Conservation (phyloP, 805 yeast species). For the Monosporozyma aerobia region DNA sequence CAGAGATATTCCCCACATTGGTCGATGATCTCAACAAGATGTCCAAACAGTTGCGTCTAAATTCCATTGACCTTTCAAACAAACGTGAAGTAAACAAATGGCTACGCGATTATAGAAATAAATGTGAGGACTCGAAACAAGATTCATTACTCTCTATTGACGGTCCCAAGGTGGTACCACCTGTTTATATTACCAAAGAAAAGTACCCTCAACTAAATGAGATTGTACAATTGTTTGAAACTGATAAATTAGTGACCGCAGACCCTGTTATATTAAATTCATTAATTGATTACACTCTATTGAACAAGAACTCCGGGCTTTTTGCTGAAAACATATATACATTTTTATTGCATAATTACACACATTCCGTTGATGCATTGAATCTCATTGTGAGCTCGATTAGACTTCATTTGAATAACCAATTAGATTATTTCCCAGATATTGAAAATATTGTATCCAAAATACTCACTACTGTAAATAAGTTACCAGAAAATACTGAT, state of each 20-base stretch:
- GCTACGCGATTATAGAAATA: slow-evolving; percentile 9
- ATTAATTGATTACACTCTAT: slow-evolving; percentile 5
- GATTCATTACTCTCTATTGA: neutral
- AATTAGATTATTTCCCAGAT: slow-evolving; percentile 14
- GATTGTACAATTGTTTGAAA: slow-evolving; percentile 2
- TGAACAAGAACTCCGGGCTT: slow-evolving; percentile 5
- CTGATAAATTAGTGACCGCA: neutral
- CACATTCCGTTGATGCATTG: slow-evolving; percentile 9
- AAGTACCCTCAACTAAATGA: slow-evolving; percentile 1
- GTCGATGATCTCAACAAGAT: slow-evolving; percentile 2
- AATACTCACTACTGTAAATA: neutral
- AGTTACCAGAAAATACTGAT: neutral
- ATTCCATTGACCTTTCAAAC: slow-evolving; percentile 10
- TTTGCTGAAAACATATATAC: slow-evolving; percentile 32
- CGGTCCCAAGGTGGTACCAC: neutral
- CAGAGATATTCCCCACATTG: slow-evolving; percentile 12
- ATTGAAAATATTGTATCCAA: slow-evolving; percentile 12
- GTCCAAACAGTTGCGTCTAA: neutral
- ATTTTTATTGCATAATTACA: slow-evolving; percentile 18
- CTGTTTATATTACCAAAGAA: neutral
- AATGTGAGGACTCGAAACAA: neutral
- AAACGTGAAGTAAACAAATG: slow-evolving; percentile 14
- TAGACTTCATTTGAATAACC: slow-evolving; percentile 9
- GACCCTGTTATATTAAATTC: slow-evolving; percentile 1
- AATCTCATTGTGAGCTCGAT: slow-evolving; percentile 13